Evolutionary conservation across 139 green algal genomes (phyloP).

Genomic region (Coelastrella sp.): DNA sequence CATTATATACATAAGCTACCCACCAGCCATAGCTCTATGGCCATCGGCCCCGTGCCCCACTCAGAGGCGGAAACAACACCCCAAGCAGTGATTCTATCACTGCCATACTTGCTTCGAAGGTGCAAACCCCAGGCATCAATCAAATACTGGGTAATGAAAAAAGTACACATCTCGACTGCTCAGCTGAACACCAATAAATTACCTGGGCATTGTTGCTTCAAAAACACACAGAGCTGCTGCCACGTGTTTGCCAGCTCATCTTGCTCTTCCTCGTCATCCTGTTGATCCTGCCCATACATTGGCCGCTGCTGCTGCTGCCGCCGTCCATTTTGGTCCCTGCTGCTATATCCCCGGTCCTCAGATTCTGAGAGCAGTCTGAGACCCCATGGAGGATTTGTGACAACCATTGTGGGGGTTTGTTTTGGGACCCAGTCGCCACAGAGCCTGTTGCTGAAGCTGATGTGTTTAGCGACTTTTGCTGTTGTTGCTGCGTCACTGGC

Average conservation of each 20-base stretch:
- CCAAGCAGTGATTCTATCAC: too few relatives aligned
- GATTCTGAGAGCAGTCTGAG: not conserved
- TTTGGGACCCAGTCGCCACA: slow-evolving; percentile 62
- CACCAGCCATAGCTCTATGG: too few relatives aligned
- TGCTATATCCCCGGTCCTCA: not conserved
- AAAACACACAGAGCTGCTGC: slow-evolving; percentile 46
- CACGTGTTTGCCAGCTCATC: slow-evolving; percentile 43
- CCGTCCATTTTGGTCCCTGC: not conserved
- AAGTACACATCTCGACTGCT: not conserved
- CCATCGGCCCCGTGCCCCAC: too few relatives aligned
- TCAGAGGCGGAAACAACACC: too few relatives aligned
- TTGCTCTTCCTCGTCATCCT: not conserved
- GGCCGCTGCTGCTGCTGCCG: slow-evolving; percentile 21
- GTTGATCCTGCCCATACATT: not conserved
- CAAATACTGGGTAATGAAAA: too few relatives aligned
- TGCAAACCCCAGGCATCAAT: too few relatives aligned
- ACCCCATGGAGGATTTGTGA: slow-evolving; percentile 95
- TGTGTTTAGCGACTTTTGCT: slow-evolving; percentile 56
- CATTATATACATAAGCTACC: too few relatives aligned
- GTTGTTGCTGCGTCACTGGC: slow-evolving; percentile 55
- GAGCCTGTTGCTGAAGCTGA: slow-evolving; percentile 62
- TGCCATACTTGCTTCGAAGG: too few relatives aligned
- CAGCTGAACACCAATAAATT: not conserved
- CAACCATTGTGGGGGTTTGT: slow-evolving; percentile 71
- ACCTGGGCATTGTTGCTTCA: slow-evolving; percentile 59